Percentiles rank a stretch among this genome's conserved stretches.
phyloP scores from a whole-genome alignment of 176 grass and related monocot species.

The Phragmites australis region DNA sequence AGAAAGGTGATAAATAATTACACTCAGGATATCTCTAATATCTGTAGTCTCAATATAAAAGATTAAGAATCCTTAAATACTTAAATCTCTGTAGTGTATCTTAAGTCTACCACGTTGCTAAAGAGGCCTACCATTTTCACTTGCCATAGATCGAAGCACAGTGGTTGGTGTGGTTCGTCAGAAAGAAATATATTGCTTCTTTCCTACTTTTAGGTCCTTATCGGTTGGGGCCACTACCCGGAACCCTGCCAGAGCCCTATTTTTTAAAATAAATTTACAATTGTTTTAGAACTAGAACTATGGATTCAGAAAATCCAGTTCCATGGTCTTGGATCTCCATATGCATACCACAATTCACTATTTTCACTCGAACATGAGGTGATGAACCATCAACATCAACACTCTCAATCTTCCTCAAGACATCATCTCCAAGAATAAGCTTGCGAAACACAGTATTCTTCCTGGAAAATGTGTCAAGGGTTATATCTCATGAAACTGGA shows the following conservation, averaged over 20 bases:
- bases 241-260: too few relatives aligned
- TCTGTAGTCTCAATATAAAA: neutral
- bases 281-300: too few relatives aligned
- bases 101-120: neutral
- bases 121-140: slow-evolving; percentile 40
- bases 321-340: slow-evolving; percentile 41
- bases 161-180: too few relatives aligned
- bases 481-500: slow-evolving; percentile 4
- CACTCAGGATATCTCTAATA: neutral
- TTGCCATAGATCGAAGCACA: slow-evolving; percentile 18
- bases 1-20: slow-evolving; percentile 27
- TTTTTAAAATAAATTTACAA: too few relatives aligned
- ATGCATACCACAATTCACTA: slow-evolving; percentile 74
- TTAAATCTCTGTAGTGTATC: neutral
- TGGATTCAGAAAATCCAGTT: too few relatives aligned
- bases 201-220: too few relatives aligned
- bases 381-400: slow-evolving; percentile 53
- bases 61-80: neutral
- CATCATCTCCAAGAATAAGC: slow-evolving; percentile 69
- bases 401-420: slow-evolving; percentile 78
- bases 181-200: too few relatives aligned
- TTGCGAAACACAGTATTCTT: slow-evolving; percentile 89
- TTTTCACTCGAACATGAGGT: slow-evolving; percentile 61
- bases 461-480: slow-evolving; percentile 40
- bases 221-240: too few relatives aligned